These are phyloP conservation scores for Neofusicoccum parvum DNA, from an alignment of 2,329 filamentous ascomycete genomes.

Conservation along the genomic window DNA sequence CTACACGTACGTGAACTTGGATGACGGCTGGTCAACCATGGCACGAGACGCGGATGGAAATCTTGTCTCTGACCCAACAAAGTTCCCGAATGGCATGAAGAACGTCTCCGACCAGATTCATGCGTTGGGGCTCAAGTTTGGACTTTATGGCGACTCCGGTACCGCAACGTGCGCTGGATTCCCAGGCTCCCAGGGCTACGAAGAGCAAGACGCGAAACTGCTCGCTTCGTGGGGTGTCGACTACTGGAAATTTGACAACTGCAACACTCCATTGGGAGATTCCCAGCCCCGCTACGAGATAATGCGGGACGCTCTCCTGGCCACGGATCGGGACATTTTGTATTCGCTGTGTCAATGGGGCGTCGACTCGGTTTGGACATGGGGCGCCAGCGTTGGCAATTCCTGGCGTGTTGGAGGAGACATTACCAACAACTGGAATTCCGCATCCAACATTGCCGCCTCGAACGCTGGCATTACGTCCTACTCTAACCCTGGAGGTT, in stretches of 20 bases:
- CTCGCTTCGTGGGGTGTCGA: slow-evolving; percentile 32
- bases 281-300: slow-evolving; percentile 28
- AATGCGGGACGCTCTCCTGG: slow-evolving; percentile 28
- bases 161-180: slow-evolving; percentile 29
- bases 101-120: slow-evolving; percentile 41
- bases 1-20: slow-evolving; percentile 32
- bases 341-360: slow-evolving; percentile 45
- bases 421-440: slow-evolving; percentile 39
- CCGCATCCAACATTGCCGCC: slow-evolving; percentile 31
- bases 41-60: slow-evolving; percentile 30
- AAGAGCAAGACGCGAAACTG: slow-evolving; percentile 28
- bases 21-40: slow-evolving; percentile 38
- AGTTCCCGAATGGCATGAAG: slow-evolving; percentile 44
- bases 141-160: slow-evolving; percentile 42
- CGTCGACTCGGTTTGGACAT: slow-evolving; percentile 34
- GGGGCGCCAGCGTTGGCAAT: slow-evolving; percentile 38
- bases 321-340: slow-evolving; percentile 36
- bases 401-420: slow-evolving; percentile 41
- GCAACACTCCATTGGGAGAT: slow-evolving; percentile 27
- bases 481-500: slow-evolving; percentile 29
- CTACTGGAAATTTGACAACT: slow-evolving; percentile 32
- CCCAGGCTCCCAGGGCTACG: slow-evolving; percentile 28
- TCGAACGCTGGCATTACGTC: slow-evolving; percentile 31
- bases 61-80: slow-evolving; percentile 35
- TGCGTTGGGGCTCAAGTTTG: slow-evolving; percentile 40